A percentile compares a stretch with the other conserved stretches of the same genome.
Evolutionary conservation across 345 rosid genomes (phyloP).

Genomic region (Eutrema japonicum): DNA sequence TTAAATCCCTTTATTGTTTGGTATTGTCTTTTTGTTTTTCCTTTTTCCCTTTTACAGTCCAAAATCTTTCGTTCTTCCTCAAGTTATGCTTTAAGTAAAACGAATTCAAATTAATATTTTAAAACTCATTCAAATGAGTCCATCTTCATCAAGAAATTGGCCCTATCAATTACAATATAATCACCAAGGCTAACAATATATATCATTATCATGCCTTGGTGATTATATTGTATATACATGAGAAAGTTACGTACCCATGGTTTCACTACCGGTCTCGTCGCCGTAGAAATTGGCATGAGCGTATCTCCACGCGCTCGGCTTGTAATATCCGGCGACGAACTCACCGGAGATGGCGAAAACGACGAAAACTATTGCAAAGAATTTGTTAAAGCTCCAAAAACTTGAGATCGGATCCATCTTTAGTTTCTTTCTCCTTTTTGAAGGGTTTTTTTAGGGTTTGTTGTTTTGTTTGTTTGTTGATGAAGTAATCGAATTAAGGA

Average conservation of each 20-base stretch:
- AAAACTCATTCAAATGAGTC: conserved; percentile 19
- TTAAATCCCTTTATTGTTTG: conserved; percentile 34
- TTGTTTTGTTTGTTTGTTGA: conserved; percentile 23
- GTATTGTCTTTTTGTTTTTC: conserved; percentile 31
- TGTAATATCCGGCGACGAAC: conserved; percentile 43
- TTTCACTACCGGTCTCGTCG: conserved; percentile 63
- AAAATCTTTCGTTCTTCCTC: conserved; percentile 22
- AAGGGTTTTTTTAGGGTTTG: conserved; percentile 3
- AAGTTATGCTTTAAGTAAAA: conserved; percentile 3
- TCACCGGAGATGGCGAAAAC: conserved; percentile 36
- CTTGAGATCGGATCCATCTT: conserved; percentile 33
- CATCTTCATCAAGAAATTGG: neutral
- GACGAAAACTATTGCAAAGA: conserved; percentile 36
- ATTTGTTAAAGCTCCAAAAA: conserved; percentile 52
- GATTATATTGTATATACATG: conserved; percentile 3
- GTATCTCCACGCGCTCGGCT: conserved; percentile 56
- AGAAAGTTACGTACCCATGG: conserved; percentile 54
- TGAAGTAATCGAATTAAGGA: conserved; percentile 28
- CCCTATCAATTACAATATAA: no score
- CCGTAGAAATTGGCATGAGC: conserved; percentile 82
- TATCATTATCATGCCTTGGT: neutral
- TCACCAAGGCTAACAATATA: no score
- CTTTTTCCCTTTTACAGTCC: conserved; percentile 28
- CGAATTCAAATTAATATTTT: conserved; percentile 26
- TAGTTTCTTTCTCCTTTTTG: neutral